Evolutionary conservation across 306 rosid genomes (phyloP).

Genomic region (Macrotyloma uniflorum): DNA sequence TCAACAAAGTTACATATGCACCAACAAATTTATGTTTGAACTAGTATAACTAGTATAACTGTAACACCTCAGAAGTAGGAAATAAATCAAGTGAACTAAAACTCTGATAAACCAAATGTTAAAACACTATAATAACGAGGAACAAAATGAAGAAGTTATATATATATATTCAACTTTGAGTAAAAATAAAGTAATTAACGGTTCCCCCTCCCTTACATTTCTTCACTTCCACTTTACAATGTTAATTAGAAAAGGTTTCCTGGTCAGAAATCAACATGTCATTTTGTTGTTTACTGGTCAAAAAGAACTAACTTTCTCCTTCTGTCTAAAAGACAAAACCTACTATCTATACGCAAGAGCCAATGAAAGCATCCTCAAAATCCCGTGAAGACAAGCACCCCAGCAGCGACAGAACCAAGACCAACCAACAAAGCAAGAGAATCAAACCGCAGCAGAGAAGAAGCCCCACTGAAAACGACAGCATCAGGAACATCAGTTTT

Average conservation of each 20-base stretch:
- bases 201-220: background rate
- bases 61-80: too few relatives aligned
- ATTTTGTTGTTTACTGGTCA: background rate
- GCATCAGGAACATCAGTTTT: slow-evolving; percentile 46
- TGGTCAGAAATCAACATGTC: slow-evolving; percentile 25
- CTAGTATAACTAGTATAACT: too few relatives aligned
- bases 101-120: too few relatives aligned
- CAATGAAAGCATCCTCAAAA: slow-evolving; percentile 14
- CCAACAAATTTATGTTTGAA: too few relatives aligned
- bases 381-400: slow-evolving; percentile 24
- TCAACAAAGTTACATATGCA: too few relatives aligned
- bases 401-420: slow-evolving; percentile 21
- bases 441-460: slow-evolving; percentile 47
- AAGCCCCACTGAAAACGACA: slow-evolving; percentile 44
- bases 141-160: slow-evolving; percentile 3
- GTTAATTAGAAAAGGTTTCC: slow-evolving; percentile 15
- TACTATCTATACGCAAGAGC: background rate
- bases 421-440: slow-evolving; percentile 23
- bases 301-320: background rate
- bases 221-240: slow-evolving; percentile 15
- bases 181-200: slow-evolving; percentile 27
- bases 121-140: background rate
- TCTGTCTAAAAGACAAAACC: background rate
- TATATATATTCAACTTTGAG: slow-evolving; percentile 8
- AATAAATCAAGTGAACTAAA: too few relatives aligned